These are phyloP conservation scores for Aspergillus hiratsukae DNA, from an alignment of 2,329 filamentous ascomycete genomes.

Conservation along the genomic window DNA sequence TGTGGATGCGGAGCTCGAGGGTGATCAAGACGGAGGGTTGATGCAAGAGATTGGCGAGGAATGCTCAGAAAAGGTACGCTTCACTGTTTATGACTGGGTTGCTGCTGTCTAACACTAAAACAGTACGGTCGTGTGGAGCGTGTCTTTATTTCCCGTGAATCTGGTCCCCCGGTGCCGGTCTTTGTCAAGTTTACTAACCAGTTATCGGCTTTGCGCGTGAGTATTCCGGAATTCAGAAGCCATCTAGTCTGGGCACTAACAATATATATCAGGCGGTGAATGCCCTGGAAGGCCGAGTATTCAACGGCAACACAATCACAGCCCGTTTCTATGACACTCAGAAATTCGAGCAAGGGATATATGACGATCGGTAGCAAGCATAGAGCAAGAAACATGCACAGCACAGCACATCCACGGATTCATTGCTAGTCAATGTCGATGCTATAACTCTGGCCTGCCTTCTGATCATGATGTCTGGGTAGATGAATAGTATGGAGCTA, in stretches of 20 bases:
- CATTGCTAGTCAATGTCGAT: neutral
- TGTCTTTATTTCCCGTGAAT: slow-evolving; percentile 65
- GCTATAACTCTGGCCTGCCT: neutral
- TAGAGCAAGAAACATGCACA: neutral
- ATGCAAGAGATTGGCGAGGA: slow-evolving; percentile 95
- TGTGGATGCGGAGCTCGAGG: slow-evolving; percentile 69
- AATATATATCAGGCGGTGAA: slow-evolving; percentile 67
- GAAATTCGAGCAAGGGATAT: slow-evolving; percentile 69
- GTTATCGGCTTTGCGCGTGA: slow-evolving; percentile 76
- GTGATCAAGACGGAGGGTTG: slow-evolving; percentile 56
- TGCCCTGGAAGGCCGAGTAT: slow-evolving; percentile 78
- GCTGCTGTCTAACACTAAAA: slow-evolving; percentile 1
- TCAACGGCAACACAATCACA: slow-evolving; percentile 80
- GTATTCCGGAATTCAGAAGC: slow-evolving; percentile 29
- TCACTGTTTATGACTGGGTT: neutral
- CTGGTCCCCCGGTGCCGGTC: slow-evolving; percentile 56
- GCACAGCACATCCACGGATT: neutral
- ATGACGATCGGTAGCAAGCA: slow-evolving; percentile 29
- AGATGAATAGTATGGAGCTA: neutral
- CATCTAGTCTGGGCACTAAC: neutral
- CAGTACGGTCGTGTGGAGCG: slow-evolving; percentile 80
- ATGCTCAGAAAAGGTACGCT: slow-evolving; percentile 70
- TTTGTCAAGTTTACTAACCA: slow-evolving; percentile 91
- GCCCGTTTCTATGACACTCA: slow-evolving; percentile 78
- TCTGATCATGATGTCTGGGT: neutral